Base-by-base conservation (phyloP, 495 filamentous ascomycete species). In the Hyphodiscus hymeniophilus region DNA sequence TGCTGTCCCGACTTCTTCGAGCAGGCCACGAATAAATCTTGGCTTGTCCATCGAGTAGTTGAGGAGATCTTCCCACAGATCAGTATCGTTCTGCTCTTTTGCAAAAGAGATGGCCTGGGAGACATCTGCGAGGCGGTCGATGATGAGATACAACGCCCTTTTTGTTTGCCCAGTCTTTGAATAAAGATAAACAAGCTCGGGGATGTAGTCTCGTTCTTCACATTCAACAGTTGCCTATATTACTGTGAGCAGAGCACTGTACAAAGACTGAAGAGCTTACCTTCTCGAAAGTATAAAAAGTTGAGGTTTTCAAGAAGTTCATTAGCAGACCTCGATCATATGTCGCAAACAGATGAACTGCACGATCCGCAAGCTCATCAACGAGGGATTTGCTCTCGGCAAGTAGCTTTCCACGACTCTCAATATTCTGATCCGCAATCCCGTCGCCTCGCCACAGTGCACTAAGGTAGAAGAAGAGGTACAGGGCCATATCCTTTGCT, bases 11-110 rank as follows among this genome's bases (percentile, higher is more conserved):
- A 94, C 90, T 64, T 96, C 88, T 52, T 95, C 87, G 2, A 98
- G 77, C 7, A 98, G 69, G 2, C 86, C 94, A 15, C 87, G 81
- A 47, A 98, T 95, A 67, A 98, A 98, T 12, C 76, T 76, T 0
- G 92, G 92, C 54, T 94, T 94, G 63, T 95, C 87, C 94, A 98
- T 97, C 18, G 80, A 84, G 67, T 96, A 96, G 49, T 89, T 78
- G 17, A 98, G 79, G 8, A 98, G 74, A 57, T 98, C 92, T 52
- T 94, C 83, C 92, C 92, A 98, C 0, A 98, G 74, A 55, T 91
- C 86, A 0, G 80, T 78, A 50, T 97, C 91, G 48, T 89, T 77
- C 61, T 95, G 89, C 38, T 87, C 81, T 63, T 95, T 95, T 40
- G 89, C 89, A 52, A 97, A 98, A 7, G 83, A 75, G 52, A 98